A percentile compares a stretch with the other conserved stretches of the same genome.
Evolutionary conservation across 1,284 basidiomycete species (phyloP).

Genomic region (Somion occarium): DNA sequence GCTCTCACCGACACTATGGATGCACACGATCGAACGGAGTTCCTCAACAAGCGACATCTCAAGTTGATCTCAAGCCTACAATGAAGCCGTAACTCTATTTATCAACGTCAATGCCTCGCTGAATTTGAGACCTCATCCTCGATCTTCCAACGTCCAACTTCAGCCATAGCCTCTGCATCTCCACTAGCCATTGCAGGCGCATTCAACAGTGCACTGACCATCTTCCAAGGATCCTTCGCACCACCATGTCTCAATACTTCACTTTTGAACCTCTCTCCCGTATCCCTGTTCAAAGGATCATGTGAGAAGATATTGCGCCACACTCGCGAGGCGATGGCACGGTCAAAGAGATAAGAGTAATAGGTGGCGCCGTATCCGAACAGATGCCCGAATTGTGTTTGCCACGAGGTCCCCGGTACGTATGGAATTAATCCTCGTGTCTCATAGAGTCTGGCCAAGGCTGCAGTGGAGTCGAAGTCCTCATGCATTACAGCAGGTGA

Average conservation of each 20-base stretch:
- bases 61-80: no score
- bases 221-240: constrained; percentile 90
- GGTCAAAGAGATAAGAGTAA: constrained; percentile 95
- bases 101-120: not conserved
- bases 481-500: constrained; percentile 53
- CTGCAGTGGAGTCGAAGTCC: constrained; percentile 68
- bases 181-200: constrained; percentile 63
- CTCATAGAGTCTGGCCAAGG: constrained; percentile 62
- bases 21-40: no score
- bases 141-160: constrained; percentile 85
- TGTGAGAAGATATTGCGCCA: constrained; percentile 75
- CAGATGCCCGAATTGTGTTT: constrained; percentile 93
- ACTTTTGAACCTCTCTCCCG: constrained; percentile 76
- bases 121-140: constrained; percentile 48
- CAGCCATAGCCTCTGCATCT: constrained; percentile 79
- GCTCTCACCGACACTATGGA: no score
- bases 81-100: not conserved
- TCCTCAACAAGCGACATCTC: no score
- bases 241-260: constrained; percentile 83
- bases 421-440: constrained; percentile 76
- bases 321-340: constrained; percentile 89
- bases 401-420: constrained; percentile 83
- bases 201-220: constrained; percentile 76
- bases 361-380: constrained; percentile 98
- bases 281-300: constrained; percentile 58